Percentiles rank a stretch among this genome's conserved stretches.
These are phyloP conservation scores for Lolium perenne DNA, from an alignment of 176 grass and related monocot genomes.

Conservation along the genomic window DNA sequence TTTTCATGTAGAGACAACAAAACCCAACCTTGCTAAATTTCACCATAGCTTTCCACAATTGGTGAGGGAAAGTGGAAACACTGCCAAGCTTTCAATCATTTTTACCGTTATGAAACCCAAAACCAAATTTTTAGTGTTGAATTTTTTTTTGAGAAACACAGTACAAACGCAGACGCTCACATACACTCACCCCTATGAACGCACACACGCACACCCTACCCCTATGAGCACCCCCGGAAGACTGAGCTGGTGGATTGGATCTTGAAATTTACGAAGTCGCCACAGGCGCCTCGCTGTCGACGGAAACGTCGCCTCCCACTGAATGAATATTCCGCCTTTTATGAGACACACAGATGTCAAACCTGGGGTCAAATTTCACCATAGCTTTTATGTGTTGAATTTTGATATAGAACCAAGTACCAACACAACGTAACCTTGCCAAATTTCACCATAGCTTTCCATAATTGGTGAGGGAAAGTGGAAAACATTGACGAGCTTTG, in stretches of 20 bases:
- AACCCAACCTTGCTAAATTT: not conserved
- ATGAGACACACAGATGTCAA: too few relatives aligned
- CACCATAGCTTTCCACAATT: not conserved
- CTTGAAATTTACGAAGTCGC: too few relatives aligned
- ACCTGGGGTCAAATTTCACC: not conserved
- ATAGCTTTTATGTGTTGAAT: slow-evolving; percentile 12
- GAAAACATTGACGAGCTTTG: not conserved
- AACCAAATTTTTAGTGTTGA: too few relatives aligned
- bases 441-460: not conserved
- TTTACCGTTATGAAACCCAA: not conserved
- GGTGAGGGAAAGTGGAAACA: not conserved
- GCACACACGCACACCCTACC: too few relatives aligned
- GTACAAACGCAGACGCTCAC: too few relatives aligned
- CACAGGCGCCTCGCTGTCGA: too few relatives aligned
- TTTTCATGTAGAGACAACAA: not conserved
- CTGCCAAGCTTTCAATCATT: not conserved
- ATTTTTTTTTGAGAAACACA: too few relatives aligned
- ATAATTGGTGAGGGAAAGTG: not conserved
- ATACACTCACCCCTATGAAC: too few relatives aligned
- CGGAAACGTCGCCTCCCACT: too few relatives aligned
- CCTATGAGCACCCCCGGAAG: too few relatives aligned
- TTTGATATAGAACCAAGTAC: not conserved
- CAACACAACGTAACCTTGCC: not conserved
- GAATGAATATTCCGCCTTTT: too few relatives aligned
- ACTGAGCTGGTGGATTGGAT: too few relatives aligned